These are phyloP conservation scores for Scheffersomyces ergatensis DNA, from an alignment of 805 yeast genomes.

Conservation along the genomic window DNA sequence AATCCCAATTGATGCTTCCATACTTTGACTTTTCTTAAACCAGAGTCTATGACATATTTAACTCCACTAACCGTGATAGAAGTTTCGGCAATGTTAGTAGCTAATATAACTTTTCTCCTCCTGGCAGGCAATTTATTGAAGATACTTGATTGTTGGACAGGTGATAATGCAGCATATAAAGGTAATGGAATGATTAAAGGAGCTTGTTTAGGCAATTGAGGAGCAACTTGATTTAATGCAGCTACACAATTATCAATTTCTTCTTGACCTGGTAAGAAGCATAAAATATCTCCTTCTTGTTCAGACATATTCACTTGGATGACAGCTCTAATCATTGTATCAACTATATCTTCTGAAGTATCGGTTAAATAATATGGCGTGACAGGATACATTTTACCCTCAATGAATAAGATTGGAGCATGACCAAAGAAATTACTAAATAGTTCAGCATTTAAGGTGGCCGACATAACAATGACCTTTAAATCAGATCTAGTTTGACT, in stretches of 20 bases:
- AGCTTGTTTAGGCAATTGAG: slow-evolving; percentile 67
- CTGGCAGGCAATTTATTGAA: slow-evolving; percentile 63
- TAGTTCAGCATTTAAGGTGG: slow-evolving; percentile 88
- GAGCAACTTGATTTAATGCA: slow-evolving; percentile 57
- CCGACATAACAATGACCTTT: slow-evolving; percentile 87
- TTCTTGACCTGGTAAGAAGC: slow-evolving; percentile 94
- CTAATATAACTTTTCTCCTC: slow-evolving; percentile 80
- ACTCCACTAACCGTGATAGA: slow-evolving; percentile 96
- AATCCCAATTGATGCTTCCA: slow-evolving; percentile 93
- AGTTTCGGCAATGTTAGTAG: slow-evolving; percentile 97
- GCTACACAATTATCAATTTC: slow-evolving; percentile 86
- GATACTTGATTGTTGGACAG: slow-evolving; percentile 77
- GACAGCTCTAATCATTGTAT: slow-evolving; percentile 68
- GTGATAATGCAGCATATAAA: slow-evolving; percentile 90
- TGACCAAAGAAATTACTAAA: slow-evolving; percentile 74
- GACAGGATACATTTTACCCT: slow-evolving; percentile 88
- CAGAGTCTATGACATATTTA: slow-evolving; percentile 88
- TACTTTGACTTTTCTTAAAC: slow-evolving; percentile 87
- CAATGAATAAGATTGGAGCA: slow-evolving; percentile 83
- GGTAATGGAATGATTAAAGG: slow-evolving; percentile 80
- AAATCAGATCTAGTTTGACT: slow-evolving; percentile 54
- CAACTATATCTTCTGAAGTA: slow-evolving; percentile 80
- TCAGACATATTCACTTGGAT: slow-evolving; percentile 79
- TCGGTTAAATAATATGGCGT: slow-evolving; percentile 62
- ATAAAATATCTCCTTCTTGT: slow-evolving; percentile 85